A percentile compares a stretch with the other conserved stretches of the same genome.
These are phyloP conservation scores for Colletotrichum tropicale DNA, from an alignment of 2,329 filamentous ascomycete species.

Conservation along the genomic window DNA sequence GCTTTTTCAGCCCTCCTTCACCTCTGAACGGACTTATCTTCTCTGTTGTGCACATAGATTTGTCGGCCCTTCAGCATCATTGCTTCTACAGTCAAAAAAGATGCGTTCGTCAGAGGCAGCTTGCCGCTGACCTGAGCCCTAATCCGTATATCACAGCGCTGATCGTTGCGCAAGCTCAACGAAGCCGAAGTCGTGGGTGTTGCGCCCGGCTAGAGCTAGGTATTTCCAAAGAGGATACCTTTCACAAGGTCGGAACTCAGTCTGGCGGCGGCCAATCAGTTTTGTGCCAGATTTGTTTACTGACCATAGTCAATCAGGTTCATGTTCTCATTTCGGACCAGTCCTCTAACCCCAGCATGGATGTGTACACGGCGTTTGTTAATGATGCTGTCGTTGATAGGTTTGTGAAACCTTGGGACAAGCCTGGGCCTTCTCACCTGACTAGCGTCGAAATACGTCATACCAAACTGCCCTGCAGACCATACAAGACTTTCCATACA, in stretches of 20 bases:
- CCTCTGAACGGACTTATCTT: neutral
- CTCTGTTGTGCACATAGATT: neutral
- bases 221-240: neutral
- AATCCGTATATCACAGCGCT: neutral
- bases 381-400: neutral
- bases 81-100: neutral
- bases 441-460: neutral
- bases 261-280: neutral
- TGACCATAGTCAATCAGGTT: neutral
- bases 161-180: neutral
- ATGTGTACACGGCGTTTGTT: neutral
- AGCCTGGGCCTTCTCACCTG: neutral
- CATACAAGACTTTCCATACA: neutral
- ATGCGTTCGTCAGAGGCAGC: neutral
- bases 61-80: neutral
- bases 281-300: neutral
- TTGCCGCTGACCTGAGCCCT: neutral
- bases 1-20: neutral
- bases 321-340: neutral
- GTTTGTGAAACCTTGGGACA: neutral
- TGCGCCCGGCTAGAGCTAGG: neutral
- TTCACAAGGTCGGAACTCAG: neutral
- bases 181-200: neutral
- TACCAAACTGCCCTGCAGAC: neutral
- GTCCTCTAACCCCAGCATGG: neutral